phyloP scores from a whole-genome alignment of 139 green algal species.

The Micromonas pusilla region DNA sequence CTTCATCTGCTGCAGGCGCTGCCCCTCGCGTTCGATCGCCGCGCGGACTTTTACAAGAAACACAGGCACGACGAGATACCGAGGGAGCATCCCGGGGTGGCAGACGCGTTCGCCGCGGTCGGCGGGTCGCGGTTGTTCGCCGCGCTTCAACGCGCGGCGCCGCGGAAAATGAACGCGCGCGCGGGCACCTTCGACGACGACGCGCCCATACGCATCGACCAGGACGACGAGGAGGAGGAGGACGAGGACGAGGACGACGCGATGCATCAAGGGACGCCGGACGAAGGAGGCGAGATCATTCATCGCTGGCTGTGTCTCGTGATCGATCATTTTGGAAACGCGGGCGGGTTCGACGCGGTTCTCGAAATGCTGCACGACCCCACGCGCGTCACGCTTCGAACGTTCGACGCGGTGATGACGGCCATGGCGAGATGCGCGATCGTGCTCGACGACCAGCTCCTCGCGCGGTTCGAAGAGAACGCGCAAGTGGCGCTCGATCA shows the following conservation, averaged over 20 bases:
- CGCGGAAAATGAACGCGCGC: no score
- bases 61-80: no score
- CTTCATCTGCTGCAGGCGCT: no score
- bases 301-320: neutral
- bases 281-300: neutral
- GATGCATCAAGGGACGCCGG: neutral
- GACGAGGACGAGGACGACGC: neutral
- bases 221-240: neutral
- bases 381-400: neutral
- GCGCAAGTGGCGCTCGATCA: neutral
- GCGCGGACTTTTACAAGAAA: no score
- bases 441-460: no score
- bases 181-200: no score
- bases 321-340: neutral
- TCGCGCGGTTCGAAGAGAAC: neutral
- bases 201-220: no score
- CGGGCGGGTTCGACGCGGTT: neutral
- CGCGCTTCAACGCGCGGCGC: no score
- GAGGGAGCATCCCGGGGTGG: no score
- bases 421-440: neutral
- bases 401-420: neutral
- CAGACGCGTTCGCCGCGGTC: no score
- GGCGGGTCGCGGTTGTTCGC: no score
- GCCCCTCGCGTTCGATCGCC: no score
- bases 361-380: neutral